These are phyloP conservation scores for Ephemerocybe angulata DNA, from an alignment of 768 basidiomycete species.

Conservation along the genomic window DNA sequence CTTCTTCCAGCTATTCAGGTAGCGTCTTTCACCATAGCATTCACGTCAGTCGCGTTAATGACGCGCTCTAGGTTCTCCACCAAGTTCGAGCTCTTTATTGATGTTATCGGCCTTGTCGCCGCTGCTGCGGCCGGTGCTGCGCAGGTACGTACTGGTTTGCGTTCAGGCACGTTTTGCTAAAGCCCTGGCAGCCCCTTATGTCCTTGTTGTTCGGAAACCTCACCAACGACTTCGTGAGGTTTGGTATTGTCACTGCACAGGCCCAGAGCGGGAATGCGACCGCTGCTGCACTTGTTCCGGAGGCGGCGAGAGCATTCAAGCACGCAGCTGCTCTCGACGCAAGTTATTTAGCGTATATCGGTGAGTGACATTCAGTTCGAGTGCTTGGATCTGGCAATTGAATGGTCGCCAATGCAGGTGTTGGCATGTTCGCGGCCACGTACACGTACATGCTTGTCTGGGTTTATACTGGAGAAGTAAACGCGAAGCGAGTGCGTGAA, in stretches of 20 bases:
- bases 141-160: constrained; percentile 47
- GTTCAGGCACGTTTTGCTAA: not conserved
- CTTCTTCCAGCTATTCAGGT: constrained; percentile 49
- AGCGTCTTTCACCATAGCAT: not conserved
- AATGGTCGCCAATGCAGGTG: constrained; percentile 38
- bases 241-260: constrained; percentile 31
- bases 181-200: constrained; percentile 59
- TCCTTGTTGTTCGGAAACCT: constrained; percentile 82
- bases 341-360: constrained; percentile 62
- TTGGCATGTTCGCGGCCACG: constrained; percentile 73
- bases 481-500: constrained; percentile 82
- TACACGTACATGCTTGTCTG: constrained; percentile 68
- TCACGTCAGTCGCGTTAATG: not conserved
- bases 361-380: constrained; percentile 45
- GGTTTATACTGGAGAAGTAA: constrained; percentile 75
- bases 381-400: not conserved
- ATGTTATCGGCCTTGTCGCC: constrained; percentile 67
- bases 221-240: constrained; percentile 67
- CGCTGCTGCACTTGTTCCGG: constrained; percentile 27
- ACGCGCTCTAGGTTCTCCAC: constrained; percentile 64
- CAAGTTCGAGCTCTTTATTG: constrained; percentile 56
- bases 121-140: constrained; percentile 80
- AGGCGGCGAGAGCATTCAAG: constrained; percentile 48
- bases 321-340: constrained; percentile 52
- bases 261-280: constrained; percentile 24